Conservation (phyloP, 306 rosid species). For the Begonia loranthoides region DNA sequence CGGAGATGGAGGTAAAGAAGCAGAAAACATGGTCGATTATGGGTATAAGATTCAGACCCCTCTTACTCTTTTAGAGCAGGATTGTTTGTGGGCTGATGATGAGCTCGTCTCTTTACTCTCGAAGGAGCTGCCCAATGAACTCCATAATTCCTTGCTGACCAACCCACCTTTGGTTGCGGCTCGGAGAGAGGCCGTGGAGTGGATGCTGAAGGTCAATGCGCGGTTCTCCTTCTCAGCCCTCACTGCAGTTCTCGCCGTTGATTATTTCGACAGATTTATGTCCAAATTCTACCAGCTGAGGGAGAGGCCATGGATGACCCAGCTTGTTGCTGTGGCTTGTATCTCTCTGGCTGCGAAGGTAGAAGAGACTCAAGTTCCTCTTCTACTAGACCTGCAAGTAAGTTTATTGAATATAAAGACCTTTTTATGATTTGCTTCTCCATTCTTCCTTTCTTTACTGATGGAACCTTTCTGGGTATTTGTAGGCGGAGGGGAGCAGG, state of each 20-base stretch:
- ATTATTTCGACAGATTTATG: conserved; percentile 64
- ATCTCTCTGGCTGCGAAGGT: conserved; percentile 88
- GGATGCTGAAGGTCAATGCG: conserved; percentile 60
- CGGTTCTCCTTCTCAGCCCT: conserved; percentile 61
- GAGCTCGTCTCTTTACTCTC: conserved; percentile 42
- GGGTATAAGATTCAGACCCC: conserved; percentile 13
- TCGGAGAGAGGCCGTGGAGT: conserved; percentile 44
- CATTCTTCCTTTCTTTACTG: not conserved
- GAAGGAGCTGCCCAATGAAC: conserved; percentile 30
- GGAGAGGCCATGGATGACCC: conserved; percentile 82
- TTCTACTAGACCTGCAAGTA: conserved; percentile 63
- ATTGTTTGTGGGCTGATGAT: conserved; percentile 60
- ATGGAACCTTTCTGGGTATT: not conserved
- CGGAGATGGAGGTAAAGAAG: not conserved
- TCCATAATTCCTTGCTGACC: conserved; percentile 6
- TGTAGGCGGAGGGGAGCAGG: conserved; percentile 56
- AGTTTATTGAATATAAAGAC: conserved; percentile 5
- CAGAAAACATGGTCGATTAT: conserved; percentile 5
- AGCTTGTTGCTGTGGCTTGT: conserved; percentile 68
- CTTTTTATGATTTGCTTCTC: not conserved
- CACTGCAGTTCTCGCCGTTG: conserved; percentile 65
- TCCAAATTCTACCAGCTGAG: conserved; percentile 23
- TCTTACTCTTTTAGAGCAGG: conserved; percentile 28
- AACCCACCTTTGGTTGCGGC: conserved; percentile 20
- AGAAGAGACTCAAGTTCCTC: conserved; percentile 79